Conservation (phyloP, 2,329 filamentous ascomycete genomes). For the Sclerotinia subarctica region DNA sequence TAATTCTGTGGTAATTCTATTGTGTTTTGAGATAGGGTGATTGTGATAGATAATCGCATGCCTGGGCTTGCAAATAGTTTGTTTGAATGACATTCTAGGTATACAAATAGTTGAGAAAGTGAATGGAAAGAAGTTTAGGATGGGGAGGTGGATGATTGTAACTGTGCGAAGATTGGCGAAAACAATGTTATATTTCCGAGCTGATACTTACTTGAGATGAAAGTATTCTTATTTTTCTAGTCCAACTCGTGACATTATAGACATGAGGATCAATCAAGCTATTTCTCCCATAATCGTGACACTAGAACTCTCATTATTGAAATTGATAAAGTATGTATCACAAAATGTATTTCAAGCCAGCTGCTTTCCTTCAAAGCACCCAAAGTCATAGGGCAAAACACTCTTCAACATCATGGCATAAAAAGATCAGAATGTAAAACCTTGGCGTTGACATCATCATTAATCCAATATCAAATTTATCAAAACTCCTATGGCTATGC, state of each 20-base stretch:
- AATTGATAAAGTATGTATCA: background rate
- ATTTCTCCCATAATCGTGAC: background rate
- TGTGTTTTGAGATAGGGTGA: background rate
- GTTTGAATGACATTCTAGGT: background rate
- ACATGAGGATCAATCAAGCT: background rate
- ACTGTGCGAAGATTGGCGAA: background rate
- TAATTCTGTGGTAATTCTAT: conserved; percentile 11
- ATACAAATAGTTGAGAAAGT: background rate
- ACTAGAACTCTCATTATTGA: background rate
- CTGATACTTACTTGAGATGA: background rate
- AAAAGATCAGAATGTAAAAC: conserved; percentile 1
- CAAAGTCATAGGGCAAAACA: background rate
- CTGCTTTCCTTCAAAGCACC: background rate
- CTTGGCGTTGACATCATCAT: conserved; percentile 14
- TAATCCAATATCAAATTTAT: background rate
- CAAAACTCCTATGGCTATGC: background rate
- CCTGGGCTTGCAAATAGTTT: background rate
- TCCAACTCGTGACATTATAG: background rate
- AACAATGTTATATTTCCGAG: background rate
- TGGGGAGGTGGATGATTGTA: background rate
- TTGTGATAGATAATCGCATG: background rate
- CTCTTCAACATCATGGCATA: background rate
- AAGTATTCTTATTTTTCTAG: background rate
- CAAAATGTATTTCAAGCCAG: background rate
- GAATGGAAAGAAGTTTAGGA: background rate